Percentiles rank a stretch among this genome's conserved stretches.
These are phyloP conservation scores for Saprolegnia parasitica DNA, from an alignment of 352 stramenopile genomes.

Conservation along the genomic window DNA sequence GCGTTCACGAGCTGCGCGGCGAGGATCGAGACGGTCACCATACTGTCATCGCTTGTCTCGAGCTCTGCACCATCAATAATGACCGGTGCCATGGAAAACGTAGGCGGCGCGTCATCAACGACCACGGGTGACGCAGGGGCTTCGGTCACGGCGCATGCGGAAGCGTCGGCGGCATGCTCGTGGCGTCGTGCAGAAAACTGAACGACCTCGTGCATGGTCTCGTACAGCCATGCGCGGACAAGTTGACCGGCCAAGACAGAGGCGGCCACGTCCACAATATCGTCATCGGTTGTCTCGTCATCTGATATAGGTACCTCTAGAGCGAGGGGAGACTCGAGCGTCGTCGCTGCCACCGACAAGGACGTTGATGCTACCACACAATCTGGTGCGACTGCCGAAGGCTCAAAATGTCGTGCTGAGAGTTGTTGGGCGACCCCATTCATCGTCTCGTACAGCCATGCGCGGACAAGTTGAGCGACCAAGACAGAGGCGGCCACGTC, in stretches of 20 bases:
- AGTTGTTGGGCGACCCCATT: neutral
- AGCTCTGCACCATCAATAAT: neutral
- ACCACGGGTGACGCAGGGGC: slow-evolving; percentile 3
- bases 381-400: neutral
- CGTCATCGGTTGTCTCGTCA: neutral
- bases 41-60: too few species aligned
- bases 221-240: slow-evolving; percentile 20
- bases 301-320: neutral
- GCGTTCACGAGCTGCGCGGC: neutral
- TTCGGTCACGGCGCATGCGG: neutral
- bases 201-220: slow-evolving; percentile 2
- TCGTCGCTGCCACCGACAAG: neutral
- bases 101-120: too few species aligned
- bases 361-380: neutral
- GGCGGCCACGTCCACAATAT: neutral
- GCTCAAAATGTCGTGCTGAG: neutral
- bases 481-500: neutral
- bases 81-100: neutral
- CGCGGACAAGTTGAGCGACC: neutral
- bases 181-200: slow-evolving; percentile 12
- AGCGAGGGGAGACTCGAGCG: neutral
- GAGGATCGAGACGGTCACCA: neutral
- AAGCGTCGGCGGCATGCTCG: neutral
- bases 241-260: slow-evolving; percentile 15
- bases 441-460: neutral